Base-by-base conservation (phyloP, 768 basidiomycete genomes). In the Xanthoconium purpureum region DNA sequence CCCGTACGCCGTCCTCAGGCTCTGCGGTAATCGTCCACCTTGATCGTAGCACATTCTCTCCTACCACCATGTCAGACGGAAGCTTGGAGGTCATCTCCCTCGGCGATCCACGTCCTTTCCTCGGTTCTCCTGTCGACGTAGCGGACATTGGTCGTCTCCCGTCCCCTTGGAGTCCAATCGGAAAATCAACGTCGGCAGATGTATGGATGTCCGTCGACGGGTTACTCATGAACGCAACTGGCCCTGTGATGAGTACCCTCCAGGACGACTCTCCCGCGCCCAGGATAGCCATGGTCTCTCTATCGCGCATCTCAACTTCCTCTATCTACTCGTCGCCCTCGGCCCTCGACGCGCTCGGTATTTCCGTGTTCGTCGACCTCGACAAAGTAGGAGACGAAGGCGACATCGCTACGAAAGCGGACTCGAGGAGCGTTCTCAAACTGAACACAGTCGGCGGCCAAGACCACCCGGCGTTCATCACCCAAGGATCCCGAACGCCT, bases 91-190 rank as follows among this genome's bases (percentile, higher is more conserved):
- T 68, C 58, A 60, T 69, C 38, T 68, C 63, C 0, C 57, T 69
- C 45, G 54, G 51, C 32, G 59, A 61, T 29, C 60, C 32, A 28
- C 62, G 40, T 35, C 44, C 39, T 14, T 60, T 55, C 32, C 11
- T 49, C n/a, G 56, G 45, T 12, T 47, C 60, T 7, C 63, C 63
- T 10, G 18, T 45, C 38, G 50, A n/a, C 12, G n/a, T 47, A 2
- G 13, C 43, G 8, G 47, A 56, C 44, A 13, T 44, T 11, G 42
- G 11, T 9, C 64, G 28, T 30, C 71, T 71, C 15, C 62, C 66
- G 14, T 72, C 69, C 3, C 69, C 71, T 5, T 72, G 69, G 69
- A 70, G 69, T 17, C 71, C 69, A 6, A 6, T 47, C 18, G 66
- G 60, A 50, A 57, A 42, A 18, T 3, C 15, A 1, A 17, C 58